Conservation (phyloP, 257 asterid species). For the Ocimum tenuiflorum region DNA sequence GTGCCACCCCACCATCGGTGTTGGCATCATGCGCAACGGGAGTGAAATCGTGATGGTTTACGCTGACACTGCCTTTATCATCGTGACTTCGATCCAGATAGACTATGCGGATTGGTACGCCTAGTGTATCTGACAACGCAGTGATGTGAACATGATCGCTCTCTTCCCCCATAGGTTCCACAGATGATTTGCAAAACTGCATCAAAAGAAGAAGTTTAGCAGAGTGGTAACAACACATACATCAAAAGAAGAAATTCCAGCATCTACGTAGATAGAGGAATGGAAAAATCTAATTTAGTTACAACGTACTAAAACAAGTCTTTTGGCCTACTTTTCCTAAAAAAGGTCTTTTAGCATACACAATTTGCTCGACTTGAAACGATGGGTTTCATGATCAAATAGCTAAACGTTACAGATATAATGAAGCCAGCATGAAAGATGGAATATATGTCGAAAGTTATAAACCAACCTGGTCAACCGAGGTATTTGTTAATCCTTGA, state of each 20-base stretch:
- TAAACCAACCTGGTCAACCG: conserved; percentile 74
- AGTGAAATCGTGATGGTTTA: conserved; percentile 86
- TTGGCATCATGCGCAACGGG: conserved; percentile 28
- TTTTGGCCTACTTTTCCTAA: background rate
- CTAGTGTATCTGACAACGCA: conserved; percentile 86
- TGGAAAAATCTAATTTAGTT: background rate
- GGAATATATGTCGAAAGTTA: background rate
- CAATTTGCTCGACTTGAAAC: background rate
- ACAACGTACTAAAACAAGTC: background rate
- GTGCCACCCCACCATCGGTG: conserved; percentile 18
- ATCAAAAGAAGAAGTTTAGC: conserved; percentile 15
- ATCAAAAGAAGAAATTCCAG: background rate
- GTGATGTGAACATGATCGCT: conserved; percentile 96
- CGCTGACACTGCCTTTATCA: conserved; percentile 63
- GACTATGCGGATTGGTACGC: conserved; percentile 77
- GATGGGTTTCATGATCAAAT: background rate
- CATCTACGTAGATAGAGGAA: no score
- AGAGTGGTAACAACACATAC: background rate
- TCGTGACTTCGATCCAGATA: conserved; percentile 87
- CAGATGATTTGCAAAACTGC: conserved; percentile 98
- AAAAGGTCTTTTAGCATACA: no score
- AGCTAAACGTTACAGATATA: background rate
- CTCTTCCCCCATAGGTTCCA: conserved; percentile 99
- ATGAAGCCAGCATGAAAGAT: background rate
- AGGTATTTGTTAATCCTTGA: conserved; percentile 63